A percentile compares a stretch with the other conserved stretches of the same genome.
phyloP scores from a whole-genome alignment of 345 rosid genomes.

The Populus pruinosa region DNA sequence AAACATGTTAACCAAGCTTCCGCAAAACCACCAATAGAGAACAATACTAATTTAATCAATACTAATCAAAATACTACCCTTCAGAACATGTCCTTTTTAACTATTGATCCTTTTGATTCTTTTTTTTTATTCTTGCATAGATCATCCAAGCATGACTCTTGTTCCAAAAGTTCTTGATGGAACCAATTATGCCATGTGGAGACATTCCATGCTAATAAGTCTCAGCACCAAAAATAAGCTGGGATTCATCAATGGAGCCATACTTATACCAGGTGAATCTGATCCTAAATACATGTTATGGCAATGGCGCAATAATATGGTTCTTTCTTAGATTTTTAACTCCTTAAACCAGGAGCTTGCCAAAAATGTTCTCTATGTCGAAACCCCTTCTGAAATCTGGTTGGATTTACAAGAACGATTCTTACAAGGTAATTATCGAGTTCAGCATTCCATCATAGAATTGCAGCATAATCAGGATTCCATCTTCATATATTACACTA shows the following conservation, averaged over 20 bases:
- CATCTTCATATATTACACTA: background rate
- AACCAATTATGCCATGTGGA: background rate
- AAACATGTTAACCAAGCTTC: too few species aligned
- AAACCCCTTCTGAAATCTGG: background rate
- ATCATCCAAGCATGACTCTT: background rate
- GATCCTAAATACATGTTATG: background rate
- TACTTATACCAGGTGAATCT: background rate
- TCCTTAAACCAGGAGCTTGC: background rate
- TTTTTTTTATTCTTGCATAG: background rate
- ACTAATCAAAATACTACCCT: background rate
- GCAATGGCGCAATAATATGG: background rate
- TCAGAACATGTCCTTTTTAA: background rate
- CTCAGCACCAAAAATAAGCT: background rate
- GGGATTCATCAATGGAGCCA: conserved; percentile 5
- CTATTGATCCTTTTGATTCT: background rate
- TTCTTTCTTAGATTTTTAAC: background rate
- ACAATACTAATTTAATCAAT: too few species aligned
- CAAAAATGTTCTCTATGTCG: background rate
- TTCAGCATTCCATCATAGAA: background rate
- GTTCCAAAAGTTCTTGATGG: background rate
- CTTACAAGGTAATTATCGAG: background rate
- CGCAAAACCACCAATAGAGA: too few species aligned
- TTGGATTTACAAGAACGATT: background rate
- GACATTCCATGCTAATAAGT: background rate
- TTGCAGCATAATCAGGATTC: background rate